Percentiles rank a stretch among this genome's conserved stretches.
Evolutionary conservation across 2,329 filamentous ascomycete genomes (phyloP).

Genomic region (Ascochyta fabae): DNA sequence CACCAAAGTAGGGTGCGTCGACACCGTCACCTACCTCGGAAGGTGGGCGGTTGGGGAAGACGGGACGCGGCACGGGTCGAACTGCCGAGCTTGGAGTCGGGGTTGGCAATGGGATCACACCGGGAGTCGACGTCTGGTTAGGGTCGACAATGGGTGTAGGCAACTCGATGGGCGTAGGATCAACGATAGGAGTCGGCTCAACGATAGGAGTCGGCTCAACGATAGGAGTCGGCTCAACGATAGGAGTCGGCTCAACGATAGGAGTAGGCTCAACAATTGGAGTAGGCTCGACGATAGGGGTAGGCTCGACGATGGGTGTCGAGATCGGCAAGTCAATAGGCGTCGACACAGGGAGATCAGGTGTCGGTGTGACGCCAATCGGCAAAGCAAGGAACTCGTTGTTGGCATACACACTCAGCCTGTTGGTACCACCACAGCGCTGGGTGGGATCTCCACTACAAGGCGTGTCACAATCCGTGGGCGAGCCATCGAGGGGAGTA

Average conservation of each 20-base stretch:
- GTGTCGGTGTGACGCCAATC: neutral
- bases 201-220: neutral
- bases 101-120: neutral
- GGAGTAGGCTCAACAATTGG: neutral
- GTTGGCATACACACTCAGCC: slow-evolving; percentile 5
- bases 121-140: neutral
- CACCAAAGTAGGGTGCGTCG: slow-evolving; percentile 18
- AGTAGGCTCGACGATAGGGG: neutral
- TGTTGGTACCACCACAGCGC: slow-evolving; percentile 1
- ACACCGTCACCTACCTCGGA: slow-evolving; percentile 23
- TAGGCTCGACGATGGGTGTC: neutral
- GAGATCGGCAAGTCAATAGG: too few relatives aligned
- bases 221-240: neutral
- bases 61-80: neutral
- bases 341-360: too few relatives aligned
- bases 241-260: too few relatives aligned
- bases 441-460: slow-evolving; percentile 1
- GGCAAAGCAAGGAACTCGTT: neutral
- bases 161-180: too few relatives aligned
- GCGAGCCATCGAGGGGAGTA: neutral
- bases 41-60: slow-evolving; percentile 8
- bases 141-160: too few relatives aligned
- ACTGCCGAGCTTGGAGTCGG: too few relatives aligned
- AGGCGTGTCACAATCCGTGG: neutral
- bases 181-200: too few relatives aligned